Conservation (phyloP, 163 green algal species). For the Scenedesmus sp. region DNA sequence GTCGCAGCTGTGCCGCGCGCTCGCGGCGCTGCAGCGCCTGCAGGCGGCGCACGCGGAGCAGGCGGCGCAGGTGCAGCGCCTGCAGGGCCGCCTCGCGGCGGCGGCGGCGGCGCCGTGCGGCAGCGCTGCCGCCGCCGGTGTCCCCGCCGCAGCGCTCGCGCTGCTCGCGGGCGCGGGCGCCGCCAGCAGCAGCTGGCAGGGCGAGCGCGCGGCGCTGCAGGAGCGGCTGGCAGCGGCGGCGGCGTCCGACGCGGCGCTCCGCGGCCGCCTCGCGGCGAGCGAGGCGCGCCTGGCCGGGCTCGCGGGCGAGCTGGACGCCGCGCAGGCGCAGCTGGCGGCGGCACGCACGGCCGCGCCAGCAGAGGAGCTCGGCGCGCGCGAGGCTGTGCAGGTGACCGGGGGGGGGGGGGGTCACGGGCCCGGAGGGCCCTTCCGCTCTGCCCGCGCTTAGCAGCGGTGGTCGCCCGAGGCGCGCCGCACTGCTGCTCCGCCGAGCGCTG, state of each 20-base stretch:
- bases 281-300: no score
- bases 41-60: constrained; percentile 13
- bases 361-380: no score
- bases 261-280: no score
- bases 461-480: no score
- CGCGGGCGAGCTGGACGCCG: no score
- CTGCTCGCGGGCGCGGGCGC: constrained; percentile 5
- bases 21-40: constrained; percentile 5
- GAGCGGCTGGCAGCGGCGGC: neutral
- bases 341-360: no score
- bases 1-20: constrained; percentile 3
- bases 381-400: no score
- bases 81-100: constrained; percentile 22
- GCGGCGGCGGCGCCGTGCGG: neutral
- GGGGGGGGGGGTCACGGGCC: neutral
- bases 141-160: constrained; percentile 9
- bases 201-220: neutral
- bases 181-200: constrained; percentile 10
- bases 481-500: no score
- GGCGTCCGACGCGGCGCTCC: no score
- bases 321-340: no score
- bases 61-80: neutral
- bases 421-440: neutral
- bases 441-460: no score
- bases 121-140: neutral